Evolutionary conservation across 1,284 basidiomycete species (phyloP), one percentile per base, ranked within the genome.

Genomic region (Stereum hirsutum): DNA sequence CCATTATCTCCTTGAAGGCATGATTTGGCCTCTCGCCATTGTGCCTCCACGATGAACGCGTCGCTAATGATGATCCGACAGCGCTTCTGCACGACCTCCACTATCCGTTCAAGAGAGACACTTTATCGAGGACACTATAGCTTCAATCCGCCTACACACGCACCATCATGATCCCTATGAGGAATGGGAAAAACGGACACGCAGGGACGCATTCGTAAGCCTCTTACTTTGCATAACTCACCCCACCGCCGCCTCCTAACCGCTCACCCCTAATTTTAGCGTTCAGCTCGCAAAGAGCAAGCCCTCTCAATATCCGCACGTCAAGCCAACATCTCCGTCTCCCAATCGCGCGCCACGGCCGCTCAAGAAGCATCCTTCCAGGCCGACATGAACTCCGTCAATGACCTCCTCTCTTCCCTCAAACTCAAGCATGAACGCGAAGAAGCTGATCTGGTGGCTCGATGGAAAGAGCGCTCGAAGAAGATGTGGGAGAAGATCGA

Each of bases 101-200:
- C n/a, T n/a, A n/a, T n/a, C n/a, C n/a, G n/a, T n/a, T n/a, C n/a
- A n/a, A n/a, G n/a, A 84, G 50, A 64, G 66, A 43, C 66, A 70
- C 27, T 58, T 74, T 31, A 64, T 80, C 33, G 75, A 82, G 47
- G 85, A 86, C 19, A 79, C 79, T 0, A 63, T 88, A 4, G 74
- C 79, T 4, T 74, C 82, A 6, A 83, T 88, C 46, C 73, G 81
- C 17, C 65, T 82, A 28, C 73, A 74, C 15, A 72, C 76, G 12
- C 70, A 72, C 44, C 72, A 87, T 63, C 66, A 75, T 45, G 85
- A 88, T 52, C 78, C 79, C 15, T 86, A 85, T 49, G 82, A 86
- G 61, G 82, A 87, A 52, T 88, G 83, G 84, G 77, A 84, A 60
- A 72, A 70, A 47, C 65, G 78, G 50, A 75, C 77, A 23, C 69